Conservation (phyloP, 768 basidiomycete genomes). For the Boletus rufocinnamomeus region DNA sequence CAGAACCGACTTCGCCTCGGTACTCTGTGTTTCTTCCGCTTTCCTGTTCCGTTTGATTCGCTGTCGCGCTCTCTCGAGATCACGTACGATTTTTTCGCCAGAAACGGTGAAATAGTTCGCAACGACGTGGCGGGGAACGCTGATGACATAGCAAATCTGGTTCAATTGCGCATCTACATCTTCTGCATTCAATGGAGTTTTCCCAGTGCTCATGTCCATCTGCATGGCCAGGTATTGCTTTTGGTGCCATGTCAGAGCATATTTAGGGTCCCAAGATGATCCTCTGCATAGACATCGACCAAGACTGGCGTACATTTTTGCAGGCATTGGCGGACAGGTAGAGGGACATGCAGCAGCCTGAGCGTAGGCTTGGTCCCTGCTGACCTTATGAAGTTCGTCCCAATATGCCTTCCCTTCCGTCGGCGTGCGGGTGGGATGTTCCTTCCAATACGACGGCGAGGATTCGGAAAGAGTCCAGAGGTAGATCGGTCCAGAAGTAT, state of each 20-base stretch:
- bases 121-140: constrained; percentile 55
- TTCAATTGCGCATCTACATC: constrained; percentile 44
- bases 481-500: constrained; percentile 53
- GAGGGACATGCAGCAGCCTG: constrained; percentile 22
- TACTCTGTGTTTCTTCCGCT: constrained; percentile 34
- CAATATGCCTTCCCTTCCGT: constrained; percentile 54
- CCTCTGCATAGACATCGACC: constrained; percentile 57
- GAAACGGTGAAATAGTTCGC: constrained; percentile 45
- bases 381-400: constrained; percentile 53
- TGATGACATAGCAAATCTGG: constrained; percentile 53
- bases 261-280: constrained; percentile 60
- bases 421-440: constrained; percentile 42
- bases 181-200: constrained; percentile 51
- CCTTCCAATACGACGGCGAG: constrained; percentile 56
- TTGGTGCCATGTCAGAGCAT: constrained; percentile 69
- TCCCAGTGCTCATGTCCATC: constrained; percentile 42
- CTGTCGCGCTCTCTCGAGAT: constrained; percentile 45
- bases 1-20: constrained; percentile 52
- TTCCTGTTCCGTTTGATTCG: constrained; percentile 37
- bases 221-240: constrained; percentile 60
- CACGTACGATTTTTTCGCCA: constrained; percentile 41
- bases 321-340: constrained; percentile 23
- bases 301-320: constrained; percentile 33
- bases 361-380: constrained; percentile 39
- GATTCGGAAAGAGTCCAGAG: constrained; percentile 58